Evolutionary conservation across 1,284 basidiomycete species (phyloP).

Genomic region (Papiliotrema laurentii): DNA sequence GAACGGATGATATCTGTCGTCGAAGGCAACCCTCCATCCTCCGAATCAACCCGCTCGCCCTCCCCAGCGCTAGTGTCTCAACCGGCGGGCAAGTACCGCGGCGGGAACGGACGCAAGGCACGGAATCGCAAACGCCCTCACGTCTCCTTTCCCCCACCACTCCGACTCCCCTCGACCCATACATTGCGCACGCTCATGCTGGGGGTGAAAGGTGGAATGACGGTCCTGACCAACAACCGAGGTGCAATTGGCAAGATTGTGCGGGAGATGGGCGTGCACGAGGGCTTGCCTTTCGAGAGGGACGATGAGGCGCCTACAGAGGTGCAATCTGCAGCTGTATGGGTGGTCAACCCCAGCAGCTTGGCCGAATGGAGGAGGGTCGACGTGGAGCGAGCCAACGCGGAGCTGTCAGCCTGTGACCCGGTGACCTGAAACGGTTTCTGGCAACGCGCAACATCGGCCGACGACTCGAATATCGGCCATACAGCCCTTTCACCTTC

Average conservation of each 20-base stretch:
- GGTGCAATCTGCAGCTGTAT: conserved; percentile 19
- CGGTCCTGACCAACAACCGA: conserved; percentile 43
- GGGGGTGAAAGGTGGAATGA: conserved; percentile 25
- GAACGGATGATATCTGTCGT: conserved; percentile 15
- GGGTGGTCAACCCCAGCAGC: conserved; percentile 43
- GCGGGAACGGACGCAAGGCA: neutral
- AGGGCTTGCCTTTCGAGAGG: conserved; percentile 22
- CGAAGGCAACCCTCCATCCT: neutral
- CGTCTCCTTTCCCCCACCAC: conserved; percentile 9
- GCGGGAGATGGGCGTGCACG: conserved; percentile 34
- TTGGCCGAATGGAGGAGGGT: conserved; percentile 41
- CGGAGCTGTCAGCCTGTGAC: no score
- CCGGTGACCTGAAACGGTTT: no score
- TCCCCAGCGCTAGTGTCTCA: conserved; percentile 1
- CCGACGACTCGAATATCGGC: no score
- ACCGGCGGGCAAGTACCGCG: neutral
- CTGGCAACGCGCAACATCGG: no score
- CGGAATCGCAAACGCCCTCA: neutral
- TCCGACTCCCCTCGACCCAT: conserved; percentile 29
- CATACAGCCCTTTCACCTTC: no score
- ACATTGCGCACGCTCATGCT: conserved; percentile 35
- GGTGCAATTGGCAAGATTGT: conserved; percentile 40
- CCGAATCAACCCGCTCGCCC: neutral
- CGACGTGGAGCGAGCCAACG: conserved; percentile 33
- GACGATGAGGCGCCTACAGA: neutral